A percentile compares a stretch with the other conserved stretches of the same genome.
phyloP scores from a whole-genome alignment of 805 yeast genomes.

The Hanseniaspora meyeri region DNA sequence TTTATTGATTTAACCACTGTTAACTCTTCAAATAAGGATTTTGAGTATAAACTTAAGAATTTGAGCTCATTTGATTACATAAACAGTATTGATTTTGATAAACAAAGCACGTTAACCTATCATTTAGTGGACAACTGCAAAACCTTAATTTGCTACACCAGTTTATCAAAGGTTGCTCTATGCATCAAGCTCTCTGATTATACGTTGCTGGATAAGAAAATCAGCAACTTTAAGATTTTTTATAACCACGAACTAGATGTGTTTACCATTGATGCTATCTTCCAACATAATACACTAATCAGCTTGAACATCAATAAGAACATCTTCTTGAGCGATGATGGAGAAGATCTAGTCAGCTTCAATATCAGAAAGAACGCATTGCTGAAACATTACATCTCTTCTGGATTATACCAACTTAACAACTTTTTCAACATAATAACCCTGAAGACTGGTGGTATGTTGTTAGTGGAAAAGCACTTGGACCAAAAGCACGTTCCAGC shows the following conservation, averaged over 20 bases:
- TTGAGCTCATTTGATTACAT: not conserved
- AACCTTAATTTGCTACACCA: not conserved
- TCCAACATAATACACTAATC: not conserved
- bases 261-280: constrained; percentile 1
- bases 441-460: constrained; percentile 3
- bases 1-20: not conserved
- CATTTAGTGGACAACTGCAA: not conserved
- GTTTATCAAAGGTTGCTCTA: not conserved
- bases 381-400: not conserved
- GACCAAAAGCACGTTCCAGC: not conserved
- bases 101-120: not conserved
- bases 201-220: not conserved
- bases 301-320: not conserved
- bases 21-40: not conserved
- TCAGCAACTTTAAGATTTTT: not conserved
- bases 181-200: not conserved
- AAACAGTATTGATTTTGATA: constrained; percentile 2
- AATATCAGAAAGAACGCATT: not conserved
- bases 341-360: not conserved
- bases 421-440: constrained; percentile 1
- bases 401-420: not conserved
- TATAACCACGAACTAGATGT: not conserved
- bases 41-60: not conserved
- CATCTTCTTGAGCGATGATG: not conserved
- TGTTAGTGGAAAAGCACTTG: not conserved